A percentile compares a stretch with the other conserved stretches of the same genome.
These are phyloP conservation scores for Paramarasmius palmivorus DNA, from an alignment of 1,284 basidiomycete genomes.

Conservation along the genomic window DNA sequence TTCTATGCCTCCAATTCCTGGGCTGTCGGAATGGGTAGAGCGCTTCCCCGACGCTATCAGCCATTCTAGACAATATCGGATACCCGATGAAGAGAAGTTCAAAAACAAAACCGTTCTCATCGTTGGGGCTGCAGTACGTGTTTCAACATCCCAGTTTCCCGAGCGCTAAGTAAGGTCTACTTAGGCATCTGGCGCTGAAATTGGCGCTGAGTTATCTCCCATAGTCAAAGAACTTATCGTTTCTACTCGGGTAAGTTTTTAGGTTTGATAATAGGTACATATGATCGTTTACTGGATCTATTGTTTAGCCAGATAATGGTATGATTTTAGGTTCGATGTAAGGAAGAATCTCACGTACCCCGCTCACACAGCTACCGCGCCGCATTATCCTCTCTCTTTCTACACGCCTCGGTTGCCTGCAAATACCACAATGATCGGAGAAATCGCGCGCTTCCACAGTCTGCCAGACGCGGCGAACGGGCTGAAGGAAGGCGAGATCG, in stretches of 20 bases:
- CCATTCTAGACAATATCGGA: slow-evolving; percentile 1
- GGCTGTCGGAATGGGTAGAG: background rate
- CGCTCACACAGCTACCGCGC: slow-evolving; percentile 2
- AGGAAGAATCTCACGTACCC: background rate
- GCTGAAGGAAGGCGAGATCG: slow-evolving; percentile 32
- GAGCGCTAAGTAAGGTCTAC: background rate
- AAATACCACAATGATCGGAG: slow-evolving; percentile 30
- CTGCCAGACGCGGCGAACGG: background rate
- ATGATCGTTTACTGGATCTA: background rate
- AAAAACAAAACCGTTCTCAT: slow-evolving; percentile 3
- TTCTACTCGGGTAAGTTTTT: slow-evolving; percentile 30
- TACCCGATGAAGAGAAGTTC: background rate
- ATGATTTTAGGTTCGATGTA: background rate
- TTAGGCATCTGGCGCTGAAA: slow-evolving; percentile 43
- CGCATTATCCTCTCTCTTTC: slow-evolving; percentile 8
- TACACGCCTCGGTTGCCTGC: slow-evolving; percentile 26
- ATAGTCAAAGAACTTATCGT: slow-evolving; percentile 36
- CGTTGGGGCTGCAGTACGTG: background rate
- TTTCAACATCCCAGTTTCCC: background rate
- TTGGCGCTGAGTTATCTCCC: slow-evolving; percentile 35
- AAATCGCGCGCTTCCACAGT: slow-evolving; percentile 32
- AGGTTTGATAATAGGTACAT: background rate
- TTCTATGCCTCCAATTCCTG: slow-evolving; percentile 1
- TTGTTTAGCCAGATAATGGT: slow-evolving; percentile 9
- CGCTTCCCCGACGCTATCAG: background rate